phyloP scores from a whole-genome alignment of 108 stramenopile genomes.

The Skeletonema potamos region DNA sequence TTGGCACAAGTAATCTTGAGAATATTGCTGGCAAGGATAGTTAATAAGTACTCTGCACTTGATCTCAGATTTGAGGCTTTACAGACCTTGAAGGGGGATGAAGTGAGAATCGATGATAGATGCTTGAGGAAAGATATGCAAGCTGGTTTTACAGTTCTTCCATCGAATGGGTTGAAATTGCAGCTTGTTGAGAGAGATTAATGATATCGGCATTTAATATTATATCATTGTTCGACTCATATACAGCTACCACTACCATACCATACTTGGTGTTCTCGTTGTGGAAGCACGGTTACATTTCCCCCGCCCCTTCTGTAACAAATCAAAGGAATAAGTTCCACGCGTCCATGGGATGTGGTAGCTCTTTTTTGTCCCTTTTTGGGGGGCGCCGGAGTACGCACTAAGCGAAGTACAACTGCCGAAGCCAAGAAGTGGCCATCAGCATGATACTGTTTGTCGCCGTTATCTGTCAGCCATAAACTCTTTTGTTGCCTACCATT shows the following conservation, averaged over 20 bases:
- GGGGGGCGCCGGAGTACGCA: background rate
- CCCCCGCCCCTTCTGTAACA: too few relatives aligned
- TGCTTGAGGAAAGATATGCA: constrained; percentile 88
- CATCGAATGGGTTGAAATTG: constrained; percentile 76
- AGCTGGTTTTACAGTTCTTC: constrained; percentile 93
- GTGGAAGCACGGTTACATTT: too few relatives aligned
- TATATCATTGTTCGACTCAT: background rate
- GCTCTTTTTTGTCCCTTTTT: background rate
- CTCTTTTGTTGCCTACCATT: background rate
- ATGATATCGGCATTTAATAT: background rate
- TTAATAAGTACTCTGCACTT: constrained; percentile 55
- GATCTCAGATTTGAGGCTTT: constrained; percentile 49
- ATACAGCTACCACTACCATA: too few relatives aligned
- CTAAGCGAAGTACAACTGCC: too few relatives aligned
- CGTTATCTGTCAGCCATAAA: background rate
- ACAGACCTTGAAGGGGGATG: background rate
- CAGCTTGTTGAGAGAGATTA: constrained; percentile 20
- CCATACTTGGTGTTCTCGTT: too few relatives aligned
- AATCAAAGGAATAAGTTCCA: too few relatives aligned
- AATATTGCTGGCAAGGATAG: constrained; percentile 72
- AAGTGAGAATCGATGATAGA: constrained; percentile 14
- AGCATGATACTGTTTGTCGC: background rate
- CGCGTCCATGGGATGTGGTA: too few relatives aligned
- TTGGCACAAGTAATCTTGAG: constrained; percentile 84
- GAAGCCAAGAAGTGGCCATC: background rate